Percentiles rank a stretch among this genome's conserved stretches.
These are phyloP conservation scores for Cryptosporidium ubiquitum DNA, from an alignment of 169 alveolate genomes.

Conservation along the genomic window DNA sequence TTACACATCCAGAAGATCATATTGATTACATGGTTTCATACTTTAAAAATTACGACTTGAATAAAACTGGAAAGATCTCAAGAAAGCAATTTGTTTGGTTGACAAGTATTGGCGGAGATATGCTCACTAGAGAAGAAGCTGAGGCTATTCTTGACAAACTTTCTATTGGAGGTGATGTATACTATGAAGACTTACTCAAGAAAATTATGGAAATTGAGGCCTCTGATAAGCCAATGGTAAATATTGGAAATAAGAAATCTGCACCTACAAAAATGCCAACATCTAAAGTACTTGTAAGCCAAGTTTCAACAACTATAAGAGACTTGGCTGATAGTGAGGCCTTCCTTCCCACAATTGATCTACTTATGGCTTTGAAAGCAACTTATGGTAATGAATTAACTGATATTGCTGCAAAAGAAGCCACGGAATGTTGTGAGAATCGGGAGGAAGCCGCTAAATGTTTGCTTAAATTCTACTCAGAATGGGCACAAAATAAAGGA, in stretches of 20 bases:
- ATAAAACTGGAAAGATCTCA: slow-evolving; percentile 33
- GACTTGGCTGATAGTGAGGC: slow-evolving; percentile 59
- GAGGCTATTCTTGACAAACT: slow-evolving; percentile 47
- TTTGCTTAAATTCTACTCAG: slow-evolving; percentile 22
- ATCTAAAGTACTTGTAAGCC: slow-evolving; percentile 27
- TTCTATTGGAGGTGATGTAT: slow-evolving; percentile 4
- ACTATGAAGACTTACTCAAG: slow-evolving; percentile 45
- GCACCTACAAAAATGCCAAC: background rate
- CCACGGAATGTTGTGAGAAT: slow-evolving; percentile 38
- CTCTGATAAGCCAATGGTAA: slow-evolving; percentile 41
- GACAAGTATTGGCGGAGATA: slow-evolving; percentile 65
- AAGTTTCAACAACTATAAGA: slow-evolving; percentile 50
- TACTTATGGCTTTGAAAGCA: slow-evolving; percentile 39
- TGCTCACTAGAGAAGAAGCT: slow-evolving; percentile 67
- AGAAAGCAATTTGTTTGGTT: slow-evolving; percentile 69
- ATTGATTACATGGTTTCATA: slow-evolving; percentile 66
- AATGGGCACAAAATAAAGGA: slow-evolving; percentile 68
- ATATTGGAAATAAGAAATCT: slow-evolving; percentile 16
- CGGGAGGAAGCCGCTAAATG: slow-evolving; percentile 58
- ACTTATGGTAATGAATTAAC: slow-evolving; percentile 62
- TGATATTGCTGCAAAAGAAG: slow-evolving; percentile 29
- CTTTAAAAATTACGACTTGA: slow-evolving; percentile 49
- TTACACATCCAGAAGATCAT: slow-evolving; percentile 71
- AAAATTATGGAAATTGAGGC: slow-evolving; percentile 42
- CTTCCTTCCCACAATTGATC: slow-evolving; percentile 60